phyloP scores from a whole-genome alignment of 163 green algal species.

The Prototheca cutis region DNA sequence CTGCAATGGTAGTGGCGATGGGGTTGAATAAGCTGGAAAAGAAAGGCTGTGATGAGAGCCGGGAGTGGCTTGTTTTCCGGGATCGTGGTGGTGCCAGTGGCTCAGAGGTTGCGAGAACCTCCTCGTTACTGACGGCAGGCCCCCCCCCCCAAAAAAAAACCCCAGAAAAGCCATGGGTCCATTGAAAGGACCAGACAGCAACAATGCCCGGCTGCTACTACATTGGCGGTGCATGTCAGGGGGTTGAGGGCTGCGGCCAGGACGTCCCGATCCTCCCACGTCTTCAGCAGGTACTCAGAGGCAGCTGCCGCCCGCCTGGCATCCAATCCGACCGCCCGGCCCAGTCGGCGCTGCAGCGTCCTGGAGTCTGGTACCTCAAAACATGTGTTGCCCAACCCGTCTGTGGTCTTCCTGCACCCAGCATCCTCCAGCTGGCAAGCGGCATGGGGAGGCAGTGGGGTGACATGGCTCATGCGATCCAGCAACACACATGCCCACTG shows the following conservation, averaged over 20 bases:
- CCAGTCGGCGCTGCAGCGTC: background rate
- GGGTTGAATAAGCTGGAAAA: no score
- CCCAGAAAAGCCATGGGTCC: no score
- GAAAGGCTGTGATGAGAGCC: no score
- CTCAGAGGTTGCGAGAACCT: no score
- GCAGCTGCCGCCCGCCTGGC: background rate
- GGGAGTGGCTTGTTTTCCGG: no score
- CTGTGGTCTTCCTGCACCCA: background rate
- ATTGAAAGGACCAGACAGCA: no score
- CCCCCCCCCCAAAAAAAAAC: no score
- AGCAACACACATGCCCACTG: no score
- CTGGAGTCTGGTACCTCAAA: background rate
- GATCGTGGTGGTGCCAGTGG: no score
- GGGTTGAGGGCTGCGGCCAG: background rate
- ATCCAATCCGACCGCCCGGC: background rate
- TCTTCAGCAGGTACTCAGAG: background rate
- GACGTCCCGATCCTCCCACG: background rate
- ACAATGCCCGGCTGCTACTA: background rate
- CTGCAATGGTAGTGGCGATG: background rate
- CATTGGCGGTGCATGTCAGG: background rate
- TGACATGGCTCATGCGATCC: no score
- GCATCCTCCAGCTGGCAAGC: background rate
- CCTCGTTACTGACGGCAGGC: no score
- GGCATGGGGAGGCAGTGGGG: no score
- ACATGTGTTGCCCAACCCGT: background rate